Evolutionary conservation across 2,329 filamentous ascomycete species (phyloP), one percentile per base, ranked within the genome.

Genomic region (Metarhizium humberi): DNA sequence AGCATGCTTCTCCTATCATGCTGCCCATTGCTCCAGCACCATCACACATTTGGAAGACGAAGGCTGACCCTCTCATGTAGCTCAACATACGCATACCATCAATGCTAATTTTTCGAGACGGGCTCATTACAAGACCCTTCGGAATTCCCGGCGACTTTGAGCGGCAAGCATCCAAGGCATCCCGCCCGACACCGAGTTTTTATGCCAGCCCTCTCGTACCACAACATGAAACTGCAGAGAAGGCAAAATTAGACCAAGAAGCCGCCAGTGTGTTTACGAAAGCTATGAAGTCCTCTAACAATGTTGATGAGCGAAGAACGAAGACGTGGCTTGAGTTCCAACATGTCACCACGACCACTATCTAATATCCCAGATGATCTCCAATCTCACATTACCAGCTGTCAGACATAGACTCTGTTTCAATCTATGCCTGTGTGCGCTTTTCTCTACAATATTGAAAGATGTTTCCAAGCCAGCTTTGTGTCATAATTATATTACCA

Each of bases 21-120:
- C 46, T 52, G 45, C 29, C 55, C 49, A 45, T 52, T 20, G 25
- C 51, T 42, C 20, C 25, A 42, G 54, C 34, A 14, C 36, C 3
- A 45, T 16, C 18, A 18, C 6, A 55, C 46, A 30, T 38, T 50
- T 52, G 5, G 11, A 45, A 52, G 20, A 7, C 11, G 18, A 8
- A 10, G 36, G 25, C 51, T 34, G 25, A 47, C 48, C 18, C 46
- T 49, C 51, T n/a, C 45, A 56, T 57, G 42, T 51, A 83, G 80
- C 72, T 83, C 53, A 75, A 80, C 63, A 67, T 84, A 53, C 79
- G 82, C 29, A 73, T 84, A 18, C 82, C 82, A 2, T 84, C 80
- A 0, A 84, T 85, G 81, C 73, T 84, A 58, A 83, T 85, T 64
- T 75, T 73, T 32, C 70, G 76, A 40, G 80, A 83, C 61, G 73